Base-by-base conservation (phyloP, 805 yeast genomes). In the Yarrowia bubula region DNA sequence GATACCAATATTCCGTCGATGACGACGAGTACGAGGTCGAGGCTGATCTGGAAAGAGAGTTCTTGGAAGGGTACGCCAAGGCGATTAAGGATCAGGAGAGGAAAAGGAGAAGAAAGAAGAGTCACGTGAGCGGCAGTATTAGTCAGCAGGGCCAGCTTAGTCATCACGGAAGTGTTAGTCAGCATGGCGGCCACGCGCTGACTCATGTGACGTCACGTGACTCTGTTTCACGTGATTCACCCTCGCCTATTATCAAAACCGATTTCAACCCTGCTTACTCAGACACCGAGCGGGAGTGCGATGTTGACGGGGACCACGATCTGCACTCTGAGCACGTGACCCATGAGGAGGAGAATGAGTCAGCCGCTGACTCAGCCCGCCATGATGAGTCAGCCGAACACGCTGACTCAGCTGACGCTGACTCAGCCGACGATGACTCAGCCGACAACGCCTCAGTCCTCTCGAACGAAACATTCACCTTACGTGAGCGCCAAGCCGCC, bases 401-500 rank as follows among this genome's bases (percentile, higher is more conserved):
- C 13, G 55, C 66, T 47, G 67, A 44, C n/a, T 28, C 32, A 28
- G 66, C 32, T 15, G 67, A 43, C 18, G 50, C 41, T 2, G 69
- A 70, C 41, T 83, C 81, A 31, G 77, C 66, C 17, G 68, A 70
- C 31, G 75, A 68, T 35, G 65, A 67, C 6, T 68, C 71, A 46
- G 73, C 74, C 42, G 62, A 41, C 32, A 22, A 57, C 38, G 63
- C 63, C 3, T 57, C 63, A 4, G 5, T 42, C 42, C 69, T 74
- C 6, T 74, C 96, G 0, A 73, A 84, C 32, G 98, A 93, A 75
- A 88, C 96, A 5, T 87, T 89, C 73, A 95, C 97, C 4, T 80
- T 93, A 64, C 81, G 95, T 67, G 97, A 92, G 70, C 86, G 98
- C 69, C 99, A 95, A 75, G 92, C 90, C 70, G 99, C 99, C 14